A percentile compares a stretch with the other conserved stretches of the same genome.
These are phyloP conservation scores for Leavenworthia alabamica DNA, from an alignment of 345 rosid species.

Conservation along the genomic window DNA sequence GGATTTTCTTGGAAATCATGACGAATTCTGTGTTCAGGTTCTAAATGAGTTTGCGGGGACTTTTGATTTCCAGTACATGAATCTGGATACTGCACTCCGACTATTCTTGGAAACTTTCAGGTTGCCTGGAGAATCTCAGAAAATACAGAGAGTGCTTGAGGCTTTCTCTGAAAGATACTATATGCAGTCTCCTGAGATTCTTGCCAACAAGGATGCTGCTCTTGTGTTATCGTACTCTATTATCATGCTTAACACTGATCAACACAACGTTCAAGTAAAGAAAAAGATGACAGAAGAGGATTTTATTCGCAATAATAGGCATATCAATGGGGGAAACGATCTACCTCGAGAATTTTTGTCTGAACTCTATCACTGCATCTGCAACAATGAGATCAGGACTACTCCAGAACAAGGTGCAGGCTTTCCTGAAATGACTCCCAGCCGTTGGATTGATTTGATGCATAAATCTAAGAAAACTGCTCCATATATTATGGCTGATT, in stretches of 20 bases:
- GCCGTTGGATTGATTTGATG: conserved; percentile 99
- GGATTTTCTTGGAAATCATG: conserved; percentile 97
- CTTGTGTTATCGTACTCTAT: conserved; percentile 87
- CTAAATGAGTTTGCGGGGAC: conserved; percentile 99
- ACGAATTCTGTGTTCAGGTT: conserved; percentile 95
- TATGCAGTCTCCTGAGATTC: conserved; percentile 86
- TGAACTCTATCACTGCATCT: conserved; percentile 81
- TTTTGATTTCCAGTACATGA: conserved; percentile 96
- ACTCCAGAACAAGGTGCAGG: conserved; percentile 92
- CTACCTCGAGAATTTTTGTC: conserved; percentile 80
- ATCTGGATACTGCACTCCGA: conserved; percentile 88
- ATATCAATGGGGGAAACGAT: conserved; percentile 87
- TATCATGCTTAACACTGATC: conserved; percentile 97
- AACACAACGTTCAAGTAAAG: conserved; percentile 94
- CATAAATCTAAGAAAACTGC: conserved; percentile 91
- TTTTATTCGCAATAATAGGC: conserved; percentile 90
- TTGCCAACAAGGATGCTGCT: conserved; percentile 95
- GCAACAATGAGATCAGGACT: conserved; percentile 96
- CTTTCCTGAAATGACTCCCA: conserved; percentile 95
- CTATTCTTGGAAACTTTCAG: conserved; percentile 91
- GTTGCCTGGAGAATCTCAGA: conserved; percentile 97
- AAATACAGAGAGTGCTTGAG: conserved; percentile 95
- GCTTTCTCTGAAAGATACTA: conserved; percentile 97
- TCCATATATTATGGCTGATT: conserved; percentile 71
- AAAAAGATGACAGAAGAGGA: conserved; percentile 99